These are phyloP conservation scores for Aspergillus incahuasiensis DNA, from an alignment of 495 filamentous ascomycete species.

Conservation along the genomic window DNA sequence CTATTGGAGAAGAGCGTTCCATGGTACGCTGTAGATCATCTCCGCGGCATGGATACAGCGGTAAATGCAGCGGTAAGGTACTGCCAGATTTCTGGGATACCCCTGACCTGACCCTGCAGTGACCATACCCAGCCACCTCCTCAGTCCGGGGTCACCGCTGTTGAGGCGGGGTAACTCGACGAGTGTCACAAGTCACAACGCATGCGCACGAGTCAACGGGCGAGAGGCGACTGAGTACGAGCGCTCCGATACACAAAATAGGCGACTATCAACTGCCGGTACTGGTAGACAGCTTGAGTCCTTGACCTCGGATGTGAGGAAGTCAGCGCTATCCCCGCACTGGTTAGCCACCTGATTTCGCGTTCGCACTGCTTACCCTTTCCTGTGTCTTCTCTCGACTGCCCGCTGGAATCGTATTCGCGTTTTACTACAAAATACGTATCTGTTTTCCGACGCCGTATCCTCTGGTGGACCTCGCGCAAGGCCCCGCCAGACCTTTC, in stretches of 20 bases:
- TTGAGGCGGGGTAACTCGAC: not conserved
- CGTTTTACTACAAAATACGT: not conserved
- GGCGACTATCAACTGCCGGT: not conserved
- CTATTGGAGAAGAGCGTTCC: no score
- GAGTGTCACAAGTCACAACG: not conserved
- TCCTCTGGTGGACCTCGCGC: conserved; percentile 1
- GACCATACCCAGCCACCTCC: not conserved
- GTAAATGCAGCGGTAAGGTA: not conserved
- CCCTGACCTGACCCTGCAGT: not conserved
- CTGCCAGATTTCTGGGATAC: not conserved
- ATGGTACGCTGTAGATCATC: not conserved
- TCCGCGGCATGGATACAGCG: not conserved
- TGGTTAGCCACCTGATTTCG: not conserved
- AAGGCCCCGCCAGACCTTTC: not conserved
- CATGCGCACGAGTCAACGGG: not conserved
- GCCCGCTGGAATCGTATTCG: not conserved
- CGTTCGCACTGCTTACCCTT: conserved; percentile 23
- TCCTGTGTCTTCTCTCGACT: conserved; percentile 8
- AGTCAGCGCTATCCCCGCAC: not conserved
- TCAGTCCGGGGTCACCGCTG: not conserved
- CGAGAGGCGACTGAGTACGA: not conserved
- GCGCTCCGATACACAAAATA: not conserved
- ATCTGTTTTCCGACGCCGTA: not conserved
- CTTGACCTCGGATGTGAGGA: not conserved
- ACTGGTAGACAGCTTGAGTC: not conserved